Conservation (phyloP, 306 rosid species). For the Glycine soja region DNA sequence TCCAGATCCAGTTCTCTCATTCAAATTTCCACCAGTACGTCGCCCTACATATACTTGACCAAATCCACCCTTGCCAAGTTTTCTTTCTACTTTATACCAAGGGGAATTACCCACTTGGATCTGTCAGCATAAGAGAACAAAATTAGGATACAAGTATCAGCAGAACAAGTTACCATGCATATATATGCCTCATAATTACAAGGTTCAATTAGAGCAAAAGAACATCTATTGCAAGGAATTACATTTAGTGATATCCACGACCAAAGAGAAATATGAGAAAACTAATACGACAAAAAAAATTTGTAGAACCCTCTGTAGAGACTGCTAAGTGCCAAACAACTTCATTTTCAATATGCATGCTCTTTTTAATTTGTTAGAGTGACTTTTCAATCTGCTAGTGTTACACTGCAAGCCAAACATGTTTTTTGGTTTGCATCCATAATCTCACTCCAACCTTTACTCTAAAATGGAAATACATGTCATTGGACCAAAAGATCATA, state of each 20-base stretch:
- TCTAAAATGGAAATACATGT: neutral
- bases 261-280: no score
- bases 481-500: neutral
- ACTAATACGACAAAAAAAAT: neutral
- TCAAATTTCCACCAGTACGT: constrained; percentile 63
- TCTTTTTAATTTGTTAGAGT: neutral
- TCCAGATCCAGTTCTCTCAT: constrained; percentile 74
- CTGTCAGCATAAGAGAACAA: constrained; percentile 54
- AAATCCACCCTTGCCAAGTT: constrained; percentile 97
- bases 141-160: constrained; percentile 15
- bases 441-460: no score
- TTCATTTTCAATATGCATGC: neutral
- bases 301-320: neutral
- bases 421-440: constrained; percentile 17
- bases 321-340: constrained; percentile 11
- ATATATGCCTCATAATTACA: neutral
- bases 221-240: no score
- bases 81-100: constrained; percentile 70
- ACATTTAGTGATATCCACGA: no score
- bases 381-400: neutral
- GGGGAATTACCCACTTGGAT: constrained; percentile 94
- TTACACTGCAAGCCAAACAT: neutral
- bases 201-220: constrained; percentile 11
- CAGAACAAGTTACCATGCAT: neutral
- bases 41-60: constrained; percentile 98